Conservation (phyloP, 805 yeast genomes). For the Nakazawaea ernobii region DNA sequence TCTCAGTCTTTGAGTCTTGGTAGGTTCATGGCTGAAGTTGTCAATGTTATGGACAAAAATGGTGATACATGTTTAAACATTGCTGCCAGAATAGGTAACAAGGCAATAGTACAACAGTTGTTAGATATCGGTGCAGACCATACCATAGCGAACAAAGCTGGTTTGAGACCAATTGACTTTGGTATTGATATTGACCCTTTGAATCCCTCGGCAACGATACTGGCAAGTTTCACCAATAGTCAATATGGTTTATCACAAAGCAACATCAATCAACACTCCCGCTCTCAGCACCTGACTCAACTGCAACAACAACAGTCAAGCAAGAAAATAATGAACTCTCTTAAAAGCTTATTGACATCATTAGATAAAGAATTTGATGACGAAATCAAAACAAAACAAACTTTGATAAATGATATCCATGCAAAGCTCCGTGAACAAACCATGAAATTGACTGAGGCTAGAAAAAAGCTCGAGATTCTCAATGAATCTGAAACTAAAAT, state of each 20-base stretch:
- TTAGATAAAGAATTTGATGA: constrained; percentile 55
- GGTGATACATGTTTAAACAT: constrained; percentile 95
- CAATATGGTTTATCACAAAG: constrained; percentile 4
- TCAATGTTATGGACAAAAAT: constrained; percentile 85
- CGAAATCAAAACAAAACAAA: constrained; percentile 50
- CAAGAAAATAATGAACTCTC: constrained; percentile 41
- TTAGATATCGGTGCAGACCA: constrained; percentile 87
- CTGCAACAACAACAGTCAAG: constrained; percentile 16
- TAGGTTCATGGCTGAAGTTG: constrained; percentile 59
- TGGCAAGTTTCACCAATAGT: constrained; percentile 5
- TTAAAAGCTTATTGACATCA: constrained; percentile 42
- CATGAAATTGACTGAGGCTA: constrained; percentile 37
- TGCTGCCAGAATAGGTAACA: constrained; percentile 83
- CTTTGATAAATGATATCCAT: constrained; percentile 46
- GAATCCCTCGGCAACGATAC: constrained; percentile 8
- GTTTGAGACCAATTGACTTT: constrained; percentile 81
- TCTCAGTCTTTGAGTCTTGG: constrained; percentile 44
- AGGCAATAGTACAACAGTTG: constrained; percentile 72
- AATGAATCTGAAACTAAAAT: constrained; percentile 37
- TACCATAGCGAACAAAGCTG: constrained; percentile 73
- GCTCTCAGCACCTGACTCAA: neutral
- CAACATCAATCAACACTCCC: neutral
- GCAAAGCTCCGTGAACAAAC: constrained; percentile 54
- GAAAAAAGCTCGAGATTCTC: constrained; percentile 47
- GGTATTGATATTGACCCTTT: constrained; percentile 48